Conservation (phyloP, 768 basidiomycete species). For the Leucocoprinus birnbaumii region DNA sequence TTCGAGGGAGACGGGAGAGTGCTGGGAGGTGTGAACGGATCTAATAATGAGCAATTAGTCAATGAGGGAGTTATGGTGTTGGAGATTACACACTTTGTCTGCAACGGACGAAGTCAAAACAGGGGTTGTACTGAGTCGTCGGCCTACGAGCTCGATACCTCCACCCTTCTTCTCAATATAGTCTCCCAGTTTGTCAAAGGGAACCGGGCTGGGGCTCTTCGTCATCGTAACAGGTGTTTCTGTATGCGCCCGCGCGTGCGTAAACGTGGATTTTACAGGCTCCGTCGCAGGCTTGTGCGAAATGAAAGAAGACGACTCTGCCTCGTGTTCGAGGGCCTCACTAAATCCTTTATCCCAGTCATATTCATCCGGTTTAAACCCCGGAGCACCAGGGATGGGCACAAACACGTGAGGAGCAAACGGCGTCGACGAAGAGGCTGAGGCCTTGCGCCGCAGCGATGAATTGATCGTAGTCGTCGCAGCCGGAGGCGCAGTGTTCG, state of each 20-base stretch:
- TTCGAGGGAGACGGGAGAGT: slow-evolving; percentile 61
- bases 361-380: slow-evolving; percentile 62
- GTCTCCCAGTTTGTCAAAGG: slow-evolving; percentile 30
- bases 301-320: not conserved
- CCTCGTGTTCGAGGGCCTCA: slow-evolving; percentile 40
- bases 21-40: slow-evolving; percentile 72
- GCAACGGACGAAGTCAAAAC: slow-evolving; percentile 56
- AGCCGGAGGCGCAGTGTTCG: slow-evolving; percentile 29
- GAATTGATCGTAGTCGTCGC: not conserved
- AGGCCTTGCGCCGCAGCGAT: slow-evolving; percentile 7
- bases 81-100: slow-evolving; percentile 45
- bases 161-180: slow-evolving; percentile 50
- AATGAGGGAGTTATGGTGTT: not conserved
- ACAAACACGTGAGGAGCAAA: slow-evolving; percentile 41
- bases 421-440: slow-evolving; percentile 23
- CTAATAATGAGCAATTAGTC: slow-evolving; percentile 32
- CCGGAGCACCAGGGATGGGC: slow-evolving; percentile 68
- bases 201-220: slow-evolving; percentile 1
- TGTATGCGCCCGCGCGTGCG: not conserved
- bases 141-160: slow-evolving; percentile 48
- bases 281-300: not conserved
- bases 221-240: slow-evolving; percentile 4
- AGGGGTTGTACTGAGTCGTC: slow-evolving; percentile 49
- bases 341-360: slow-evolving; percentile 71
- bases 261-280: not conserved